These are phyloP conservation scores for Kokia cookei DNA, from an alignment of 441 rosid species.

Conservation along the genomic window DNA sequence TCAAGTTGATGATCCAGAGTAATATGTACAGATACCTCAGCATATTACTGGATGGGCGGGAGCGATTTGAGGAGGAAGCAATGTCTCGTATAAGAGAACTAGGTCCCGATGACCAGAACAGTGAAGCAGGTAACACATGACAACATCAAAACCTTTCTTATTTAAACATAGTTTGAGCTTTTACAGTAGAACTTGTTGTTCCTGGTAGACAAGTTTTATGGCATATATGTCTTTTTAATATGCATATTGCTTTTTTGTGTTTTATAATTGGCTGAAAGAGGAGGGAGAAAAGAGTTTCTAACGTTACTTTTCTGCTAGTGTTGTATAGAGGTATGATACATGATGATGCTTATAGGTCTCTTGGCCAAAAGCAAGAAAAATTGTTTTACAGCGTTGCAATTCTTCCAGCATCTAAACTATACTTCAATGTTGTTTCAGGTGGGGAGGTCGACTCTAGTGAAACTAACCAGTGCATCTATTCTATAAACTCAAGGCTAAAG, in stretches of 20 bases:
- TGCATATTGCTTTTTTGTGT: neutral
- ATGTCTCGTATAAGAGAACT: conserved; percentile 39
- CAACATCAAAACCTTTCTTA: neutral
- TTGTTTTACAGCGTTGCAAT: neutral
- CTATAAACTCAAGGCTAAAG: conserved; percentile 89
- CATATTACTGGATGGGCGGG: conserved; percentile 94
- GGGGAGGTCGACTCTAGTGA: conserved; percentile 39
- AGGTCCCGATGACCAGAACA: conserved; percentile 37
- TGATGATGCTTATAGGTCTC: neutral
- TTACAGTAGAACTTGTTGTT: neutral
- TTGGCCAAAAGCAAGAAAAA: neutral
- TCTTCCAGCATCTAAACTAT: neutral
- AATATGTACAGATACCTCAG: conserved; percentile 96
- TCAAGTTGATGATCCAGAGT: conserved; percentile 98
- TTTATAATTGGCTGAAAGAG: neutral
- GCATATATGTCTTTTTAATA: no score
- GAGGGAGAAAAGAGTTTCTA: neutral
- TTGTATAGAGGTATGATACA: neutral
- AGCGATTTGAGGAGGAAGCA: conserved; percentile 97
- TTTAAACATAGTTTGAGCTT: neutral
- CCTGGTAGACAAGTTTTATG: neutral
- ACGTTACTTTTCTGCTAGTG: neutral
- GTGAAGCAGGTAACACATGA: conserved; percentile 43
- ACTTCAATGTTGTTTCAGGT: conserved; percentile 34
- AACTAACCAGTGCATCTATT: conserved; percentile 51